These are phyloP conservation scores for Gossypioides kirkii DNA, from an alignment of 345 rosid genomes.

Conservation along the genomic window DNA sequence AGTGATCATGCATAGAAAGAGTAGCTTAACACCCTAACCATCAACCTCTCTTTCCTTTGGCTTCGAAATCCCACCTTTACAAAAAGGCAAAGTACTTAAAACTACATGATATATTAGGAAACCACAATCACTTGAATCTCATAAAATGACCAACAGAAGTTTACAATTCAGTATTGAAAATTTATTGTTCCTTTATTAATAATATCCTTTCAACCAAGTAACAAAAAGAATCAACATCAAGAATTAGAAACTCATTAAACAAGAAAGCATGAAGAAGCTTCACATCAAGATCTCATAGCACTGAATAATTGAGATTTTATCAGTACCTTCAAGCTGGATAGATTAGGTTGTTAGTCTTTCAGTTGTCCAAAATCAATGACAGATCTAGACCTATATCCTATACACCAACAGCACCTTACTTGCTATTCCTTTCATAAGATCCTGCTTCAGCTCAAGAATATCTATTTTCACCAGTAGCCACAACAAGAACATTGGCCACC, in stretches of 20 bases:
- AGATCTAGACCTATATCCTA: neutral
- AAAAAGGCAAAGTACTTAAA: neutral
- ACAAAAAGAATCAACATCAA: neutral
- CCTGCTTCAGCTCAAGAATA: slow-evolving; percentile 4
- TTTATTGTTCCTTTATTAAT: neutral
- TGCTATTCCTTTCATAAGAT: neutral
- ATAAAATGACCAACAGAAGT: neutral
- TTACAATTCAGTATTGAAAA: neutral
- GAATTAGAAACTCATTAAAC: neutral
- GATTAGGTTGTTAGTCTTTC: neutral
- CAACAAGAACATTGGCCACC: slow-evolving; percentile 72
- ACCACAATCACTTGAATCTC: neutral
- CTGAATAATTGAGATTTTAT: neutral
- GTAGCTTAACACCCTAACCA: neutral
- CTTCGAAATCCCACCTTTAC: neutral
- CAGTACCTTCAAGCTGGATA: slow-evolving; percentile 2
- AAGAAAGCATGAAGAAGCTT: neutral
- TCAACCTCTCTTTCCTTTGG: neutral
- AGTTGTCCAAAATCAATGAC: neutral
- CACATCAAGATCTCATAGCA: neutral
- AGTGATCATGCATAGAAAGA: too few species aligned
- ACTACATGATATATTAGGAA: neutral
- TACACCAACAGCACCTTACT: neutral
- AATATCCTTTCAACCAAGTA: neutral
- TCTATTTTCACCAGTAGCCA: slow-evolving; percentile 62